Conservation (phyloP, 257 asterid species). For the Jasminum sambac region DNA sequence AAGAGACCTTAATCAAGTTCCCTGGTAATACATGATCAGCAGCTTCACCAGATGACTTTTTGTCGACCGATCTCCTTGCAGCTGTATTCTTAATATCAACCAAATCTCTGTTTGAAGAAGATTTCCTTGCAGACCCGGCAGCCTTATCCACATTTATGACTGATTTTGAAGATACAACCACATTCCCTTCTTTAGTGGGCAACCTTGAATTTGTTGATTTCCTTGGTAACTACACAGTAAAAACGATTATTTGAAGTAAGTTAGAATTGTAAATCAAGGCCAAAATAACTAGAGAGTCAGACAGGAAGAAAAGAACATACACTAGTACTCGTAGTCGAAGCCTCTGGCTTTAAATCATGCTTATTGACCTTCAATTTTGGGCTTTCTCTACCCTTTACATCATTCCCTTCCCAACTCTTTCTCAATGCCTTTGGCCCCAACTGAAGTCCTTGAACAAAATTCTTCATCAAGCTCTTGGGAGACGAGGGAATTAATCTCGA, state of each 20-base stretch:
- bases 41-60: slow-evolving; percentile 57
- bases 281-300: background rate
- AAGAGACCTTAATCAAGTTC: slow-evolving; percentile 70
- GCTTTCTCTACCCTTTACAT: slow-evolving; percentile 72
- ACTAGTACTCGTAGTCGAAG: slow-evolving; percentile 61
- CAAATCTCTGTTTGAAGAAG: slow-evolving; percentile 43
- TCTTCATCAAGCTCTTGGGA: slow-evolving; percentile 69
- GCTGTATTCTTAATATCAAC: slow-evolving; percentile 44
- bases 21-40: slow-evolving; percentile 59
- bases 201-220: slow-evolving; percentile 60
- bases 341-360: slow-evolving; percentile 61
- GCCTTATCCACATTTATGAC: slow-evolving; percentile 52
- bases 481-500: slow-evolving; percentile 90
- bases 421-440: slow-evolving; percentile 90
- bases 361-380: slow-evolving; percentile 66
- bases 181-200: slow-evolving; percentile 60
- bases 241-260: slow-evolving; percentile 17
- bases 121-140: slow-evolving; percentile 43
- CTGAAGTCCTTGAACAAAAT: slow-evolving; percentile 67
- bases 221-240: slow-evolving; percentile 61
- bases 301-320: slow-evolving; percentile 47
- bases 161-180: slow-evolving; percentile 46
- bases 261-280: slow-evolving; percentile 18
- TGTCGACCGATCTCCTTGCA: slow-evolving; percentile 46
- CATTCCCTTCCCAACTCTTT: slow-evolving; percentile 98